Percentiles rank a stretch among this genome's conserved stretches.
phyloP scores from a whole-genome alignment of 306 rosid genomes.

The Vicia faba region DNA sequence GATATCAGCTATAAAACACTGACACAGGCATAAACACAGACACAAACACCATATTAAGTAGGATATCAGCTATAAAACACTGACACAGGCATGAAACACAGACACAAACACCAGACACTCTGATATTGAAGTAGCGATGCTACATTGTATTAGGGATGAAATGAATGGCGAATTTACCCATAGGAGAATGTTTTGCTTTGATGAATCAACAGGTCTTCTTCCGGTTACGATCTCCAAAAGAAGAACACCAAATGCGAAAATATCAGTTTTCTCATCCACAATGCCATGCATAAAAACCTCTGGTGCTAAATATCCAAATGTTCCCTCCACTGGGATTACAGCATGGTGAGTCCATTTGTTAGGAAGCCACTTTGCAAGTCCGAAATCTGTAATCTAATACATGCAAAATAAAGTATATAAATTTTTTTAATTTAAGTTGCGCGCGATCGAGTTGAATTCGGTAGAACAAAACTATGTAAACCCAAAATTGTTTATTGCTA shows the following conservation, averaged over 20 bases:
- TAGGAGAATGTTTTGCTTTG: slow-evolving; percentile 76
- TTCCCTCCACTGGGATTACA: slow-evolving; percentile 88
- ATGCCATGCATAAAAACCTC: slow-evolving; percentile 94
- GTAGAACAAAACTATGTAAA: background rate
- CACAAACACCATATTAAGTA: background rate
- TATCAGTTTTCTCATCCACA: slow-evolving; percentile 91
- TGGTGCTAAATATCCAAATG: slow-evolving; percentile 93
- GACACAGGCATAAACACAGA: background rate
- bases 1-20: background rate
- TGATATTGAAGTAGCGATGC: background rate
- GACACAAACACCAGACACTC: background rate
- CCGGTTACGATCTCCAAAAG: slow-evolving; percentile 89
- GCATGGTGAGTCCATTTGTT: slow-evolving; percentile 98
- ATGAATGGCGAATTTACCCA: slow-evolving; percentile 59
- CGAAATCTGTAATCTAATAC: slow-evolving; percentile 83
- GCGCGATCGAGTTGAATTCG: background rate
- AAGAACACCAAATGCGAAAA: slow-evolving; percentile 81
- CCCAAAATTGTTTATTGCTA: background rate
- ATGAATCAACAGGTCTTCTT: slow-evolving; percentile 84
- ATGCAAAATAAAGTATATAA: background rate
- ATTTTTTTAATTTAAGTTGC: background rate
- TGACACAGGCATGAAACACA: too few species aligned
- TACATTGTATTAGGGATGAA: background rate
- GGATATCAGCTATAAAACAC: background rate
- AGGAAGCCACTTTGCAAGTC: slow-evolving; percentile 99